These are phyloP conservation scores for Chenopodium album DNA, from an alignment of 148 eudicot genomes.

Conservation along the genomic window DNA sequence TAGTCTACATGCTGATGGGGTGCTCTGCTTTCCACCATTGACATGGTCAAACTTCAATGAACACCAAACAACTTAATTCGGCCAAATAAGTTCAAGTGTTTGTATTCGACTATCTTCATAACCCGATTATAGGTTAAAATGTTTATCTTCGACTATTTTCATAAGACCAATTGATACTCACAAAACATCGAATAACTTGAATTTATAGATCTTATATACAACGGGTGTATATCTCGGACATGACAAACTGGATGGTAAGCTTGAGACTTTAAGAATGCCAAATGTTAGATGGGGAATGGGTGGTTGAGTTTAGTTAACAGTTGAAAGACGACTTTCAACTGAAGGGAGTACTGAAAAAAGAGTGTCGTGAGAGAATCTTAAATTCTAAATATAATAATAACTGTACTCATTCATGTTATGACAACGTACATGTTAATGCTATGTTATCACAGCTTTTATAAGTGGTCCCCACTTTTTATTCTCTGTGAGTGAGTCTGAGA, in stretches of 20 bases:
- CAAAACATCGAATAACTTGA: no score
- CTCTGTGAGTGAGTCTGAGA: no score
- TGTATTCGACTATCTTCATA: no score
- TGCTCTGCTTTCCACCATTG: neutral
- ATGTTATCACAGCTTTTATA: neutral
- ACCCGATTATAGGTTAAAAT: no score
- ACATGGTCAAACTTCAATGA: neutral
- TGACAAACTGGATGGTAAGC: no score
- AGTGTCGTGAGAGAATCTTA: neutral
- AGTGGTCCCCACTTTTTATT: neutral
- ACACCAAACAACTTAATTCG: no score
- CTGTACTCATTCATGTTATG: neutral
- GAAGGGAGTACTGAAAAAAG: neutral
- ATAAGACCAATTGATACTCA: no score
- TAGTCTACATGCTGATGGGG: neutral
- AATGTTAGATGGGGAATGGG: neutral
- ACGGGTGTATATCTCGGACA: no score
- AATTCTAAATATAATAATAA: neutral
- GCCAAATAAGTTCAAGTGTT: no score
- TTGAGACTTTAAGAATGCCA: neutral
- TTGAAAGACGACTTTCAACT: slow-evolving; percentile 12
- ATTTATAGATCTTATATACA: no score
- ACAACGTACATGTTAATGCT: neutral
- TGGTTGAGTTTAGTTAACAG: slow-evolving; percentile 14
- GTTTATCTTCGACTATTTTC: no score